Evolutionary conservation across 108 stramenopile species (phyloP).

Genomic region (Nitzschia palea): DNA sequence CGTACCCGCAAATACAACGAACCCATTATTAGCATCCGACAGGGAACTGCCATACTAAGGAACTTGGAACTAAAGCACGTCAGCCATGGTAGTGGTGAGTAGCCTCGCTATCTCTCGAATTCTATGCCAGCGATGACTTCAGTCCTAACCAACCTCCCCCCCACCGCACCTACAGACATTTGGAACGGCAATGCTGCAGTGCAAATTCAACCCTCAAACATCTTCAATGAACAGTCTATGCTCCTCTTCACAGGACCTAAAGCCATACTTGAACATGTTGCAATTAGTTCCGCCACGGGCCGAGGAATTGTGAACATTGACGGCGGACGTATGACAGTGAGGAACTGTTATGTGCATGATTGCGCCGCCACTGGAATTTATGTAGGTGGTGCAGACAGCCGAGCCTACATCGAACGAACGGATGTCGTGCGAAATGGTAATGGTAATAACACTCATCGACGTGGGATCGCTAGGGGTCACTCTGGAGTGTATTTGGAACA

Average conservation of each 20-base stretch:
- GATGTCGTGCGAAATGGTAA: slow-evolving; percentile 75
- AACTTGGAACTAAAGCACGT: slow-evolving; percentile 61
- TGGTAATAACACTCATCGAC: slow-evolving; percentile 51
- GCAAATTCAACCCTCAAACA: slow-evolving; percentile 69
- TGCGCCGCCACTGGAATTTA: slow-evolving; percentile 86
- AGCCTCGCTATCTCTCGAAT: not conserved
- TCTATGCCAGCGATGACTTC: slow-evolving; percentile 2
- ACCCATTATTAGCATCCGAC: slow-evolving; percentile 64
- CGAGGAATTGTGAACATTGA: slow-evolving; percentile 80
- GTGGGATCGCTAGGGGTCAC: slow-evolving; percentile 77
- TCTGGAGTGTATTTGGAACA: slow-evolving; percentile 82
- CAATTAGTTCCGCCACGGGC: slow-evolving; percentile 61
- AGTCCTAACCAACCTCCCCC: too few relatives aligned
- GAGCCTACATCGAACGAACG: slow-evolving; percentile 42
- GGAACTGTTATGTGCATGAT: slow-evolving; percentile 62
- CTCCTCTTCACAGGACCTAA: slow-evolving; percentile 40
- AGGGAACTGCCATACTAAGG: slow-evolving; percentile 46
- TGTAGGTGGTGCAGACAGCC: slow-evolving; percentile 66
- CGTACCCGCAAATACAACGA: slow-evolving; percentile 53
- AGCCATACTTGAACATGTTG: slow-evolving; percentile 49
- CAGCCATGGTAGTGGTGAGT: slow-evolving; percentile 40
- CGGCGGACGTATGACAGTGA: slow-evolving; percentile 53
- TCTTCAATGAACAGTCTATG: slow-evolving; percentile 32
- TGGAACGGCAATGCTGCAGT: slow-evolving; percentile 87
- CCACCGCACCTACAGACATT: slow-evolving; percentile 46